Evolutionary conservation across 352 stramenopile species (phyloP), one percentile per base, ranked within the genome.

Genomic region (Phytophthora pseudosyringae): DNA sequence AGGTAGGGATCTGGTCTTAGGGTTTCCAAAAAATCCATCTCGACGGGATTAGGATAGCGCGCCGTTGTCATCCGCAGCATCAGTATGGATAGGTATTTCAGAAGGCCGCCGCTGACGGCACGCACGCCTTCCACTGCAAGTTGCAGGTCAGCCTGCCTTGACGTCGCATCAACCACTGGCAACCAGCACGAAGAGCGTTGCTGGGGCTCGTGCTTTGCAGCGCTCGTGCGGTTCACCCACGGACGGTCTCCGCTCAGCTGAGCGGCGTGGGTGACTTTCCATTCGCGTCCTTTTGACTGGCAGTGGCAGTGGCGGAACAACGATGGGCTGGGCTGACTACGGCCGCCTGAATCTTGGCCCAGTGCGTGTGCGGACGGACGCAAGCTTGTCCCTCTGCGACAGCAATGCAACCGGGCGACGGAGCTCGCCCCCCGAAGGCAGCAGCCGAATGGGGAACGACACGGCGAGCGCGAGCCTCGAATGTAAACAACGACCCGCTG

Each of bases 1-100:
- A 62, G 40, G 54, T 51, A 33, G 6, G 18, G n/a, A 21, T 21
- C 21, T 2, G 12, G 36, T 18, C 8, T 4, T 4, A 18, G 21
- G 36, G 31, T 41, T 48, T 48, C 35, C 18, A 48, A 64, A 64
- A 57, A 64, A 64, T 64, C 56, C 56, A 64, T 21, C 28, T n/a
- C 35, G 35, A 39, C 33, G 15, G 38, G 50, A 48, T 59, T 59
- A 59, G 39, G 25, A 48, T 21, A 35, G 12, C 26, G 11, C 38
- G 38, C 5, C 50, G 13, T n/a, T 38, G 49, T 46, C 49, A 58
- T 58, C 50, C 48, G 13, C 28, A 13, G 36, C n/a, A n/a, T n/a
- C n/a, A n/a, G n/a, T n/a, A n/a, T n/a, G n/a, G n/a, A n/a, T 21
- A 21, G 21, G 21, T 21, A 21, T 21, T 21, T 2, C 21, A 21